Percentiles rank a stretch among this genome's conserved stretches.
phyloP scores from a whole-genome alignment of 2,329 filamentous ascomycete species.

The Septoria linicola region DNA sequence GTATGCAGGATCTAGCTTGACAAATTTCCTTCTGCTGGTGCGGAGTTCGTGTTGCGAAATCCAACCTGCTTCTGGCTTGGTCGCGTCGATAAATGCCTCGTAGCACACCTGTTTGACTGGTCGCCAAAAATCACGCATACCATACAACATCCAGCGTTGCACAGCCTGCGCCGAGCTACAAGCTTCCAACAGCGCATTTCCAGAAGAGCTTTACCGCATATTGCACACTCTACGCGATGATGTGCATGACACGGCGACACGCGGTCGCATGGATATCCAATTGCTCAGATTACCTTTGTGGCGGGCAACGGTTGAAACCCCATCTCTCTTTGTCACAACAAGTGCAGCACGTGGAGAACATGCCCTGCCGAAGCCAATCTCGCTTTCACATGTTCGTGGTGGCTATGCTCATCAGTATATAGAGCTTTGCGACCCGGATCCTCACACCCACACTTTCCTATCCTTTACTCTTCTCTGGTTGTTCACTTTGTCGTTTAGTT shows the following conservation, averaged over 20 bases:
- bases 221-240: conserved; percentile 1
- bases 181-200: conserved; percentile 6
- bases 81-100: conserved; percentile 17
- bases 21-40: neutral
- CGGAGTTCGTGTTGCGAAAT: conserved; percentile 2
- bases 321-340: conserved; percentile 8
- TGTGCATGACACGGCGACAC: conserved; percentile 3
- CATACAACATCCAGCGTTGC: neutral
- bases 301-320: neutral
- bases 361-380: conserved; percentile 11
- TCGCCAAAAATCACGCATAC: conserved; percentile 13
- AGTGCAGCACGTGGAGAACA: conserved; percentile 10
- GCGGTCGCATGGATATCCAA: conserved; percentile 2
- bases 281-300: neutral
- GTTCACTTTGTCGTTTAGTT: neutral
- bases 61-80: conserved; percentile 3
- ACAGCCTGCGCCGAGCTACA: conserved; percentile 20
- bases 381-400: conserved; percentile 14
- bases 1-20: neutral
- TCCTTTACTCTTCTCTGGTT: neutral
- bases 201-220: neutral
- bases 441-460: neutral
- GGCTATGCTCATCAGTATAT: conserved; percentile 9
- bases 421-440: conserved; percentile 8
- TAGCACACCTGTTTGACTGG: conserved; percentile 1